Evolutionary conservation across 768 basidiomycete genomes (phyloP), one percentile per base, ranked within the genome.

Genomic region (Lentinula aciculospora): DNA sequence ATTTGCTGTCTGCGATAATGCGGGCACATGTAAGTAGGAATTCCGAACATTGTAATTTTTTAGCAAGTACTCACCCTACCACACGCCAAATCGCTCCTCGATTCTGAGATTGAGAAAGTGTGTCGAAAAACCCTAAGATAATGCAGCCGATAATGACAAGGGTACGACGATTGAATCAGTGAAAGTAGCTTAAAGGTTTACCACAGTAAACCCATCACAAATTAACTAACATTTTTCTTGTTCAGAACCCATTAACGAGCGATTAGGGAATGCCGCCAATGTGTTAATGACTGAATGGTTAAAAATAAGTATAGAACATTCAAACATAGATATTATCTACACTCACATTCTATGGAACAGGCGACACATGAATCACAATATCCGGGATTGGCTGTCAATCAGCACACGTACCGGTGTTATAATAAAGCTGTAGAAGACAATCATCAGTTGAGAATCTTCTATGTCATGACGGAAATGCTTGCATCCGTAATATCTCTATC

Each of bases 401-500:
- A 15, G 23, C 10, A 25, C 8, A 60, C 71, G 29, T 62, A 78
- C 79, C 78, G 34, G 75, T 79, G 67, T 83, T 83, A 63, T 80
- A 83, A 61, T 74, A 73, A 12, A 78, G 63, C 78, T 79, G 60
- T 8, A 36, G 42, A 49, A 15, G 29, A 13, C 1, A 55, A 45
- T 47, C 9, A 36, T 31, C 55, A 32, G 47, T 39, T 32, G 51
- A 44, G 17, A 34, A 23, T 21, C 51, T 23, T 27, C 44, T 29
- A 31, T 27, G 13, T 36, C 15, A 25, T 27, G 23, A 46, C 23
- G 34, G 40, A 9, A 12, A 42, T 42, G 61, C 75, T 67, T 58
- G 82, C 76, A 65, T 83, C 81, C 15, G 81, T 83, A n/a, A 83
- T 64, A 62, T 81, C 79, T 51, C 82, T 71, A 59, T 83, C 78